Percentiles rank a stretch among this genome's conserved stretches.
phyloP scores from a whole-genome alignment of 2,329 filamentous ascomycete species.

The Tolypocladium guangdongense region DNA sequence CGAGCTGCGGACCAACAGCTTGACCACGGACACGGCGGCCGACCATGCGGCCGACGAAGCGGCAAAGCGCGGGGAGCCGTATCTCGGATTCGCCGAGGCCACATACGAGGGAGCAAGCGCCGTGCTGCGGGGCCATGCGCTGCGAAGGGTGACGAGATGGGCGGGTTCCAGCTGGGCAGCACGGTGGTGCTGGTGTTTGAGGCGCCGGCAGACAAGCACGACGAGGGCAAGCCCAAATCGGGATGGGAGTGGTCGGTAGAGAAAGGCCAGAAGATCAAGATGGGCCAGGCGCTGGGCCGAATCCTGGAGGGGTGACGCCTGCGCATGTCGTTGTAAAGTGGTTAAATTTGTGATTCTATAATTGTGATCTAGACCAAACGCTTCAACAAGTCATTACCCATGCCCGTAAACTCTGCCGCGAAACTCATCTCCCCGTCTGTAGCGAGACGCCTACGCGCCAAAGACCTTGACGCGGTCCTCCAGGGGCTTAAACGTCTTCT shows the following conservation, averaged over 20 bases:
- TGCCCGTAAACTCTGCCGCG: not conserved
- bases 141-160: constrained; percentile 90
- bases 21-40: constrained; percentile 85
- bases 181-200: constrained; percentile 96
- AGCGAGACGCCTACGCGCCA: constrained; percentile 26
- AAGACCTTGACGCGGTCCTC: constrained; percentile 58
- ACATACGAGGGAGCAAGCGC: constrained; percentile 70
- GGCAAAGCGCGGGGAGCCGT: constrained; percentile 62
- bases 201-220: constrained; percentile 56
- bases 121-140: constrained; percentile 70
- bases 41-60: constrained; percentile 78
- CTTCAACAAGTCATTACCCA: not conserved
- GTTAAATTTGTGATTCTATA: not conserved
- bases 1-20: constrained; percentile 84
- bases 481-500: constrained; percentile 55
- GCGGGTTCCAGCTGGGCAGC: constrained; percentile 90
- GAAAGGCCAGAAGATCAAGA: constrained; percentile 78
- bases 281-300: constrained; percentile 76
- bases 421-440: not conserved
- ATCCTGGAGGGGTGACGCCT: constrained; percentile 42
- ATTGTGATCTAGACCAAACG: constrained; percentile 8
- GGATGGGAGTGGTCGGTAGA: constrained; percentile 83
- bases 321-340: not conserved
- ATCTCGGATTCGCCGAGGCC: constrained; percentile 87
- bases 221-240: constrained; percentile 41